phyloP scores from a whole-genome alignment of 345 rosid species.

The Populus tremula region DNA sequence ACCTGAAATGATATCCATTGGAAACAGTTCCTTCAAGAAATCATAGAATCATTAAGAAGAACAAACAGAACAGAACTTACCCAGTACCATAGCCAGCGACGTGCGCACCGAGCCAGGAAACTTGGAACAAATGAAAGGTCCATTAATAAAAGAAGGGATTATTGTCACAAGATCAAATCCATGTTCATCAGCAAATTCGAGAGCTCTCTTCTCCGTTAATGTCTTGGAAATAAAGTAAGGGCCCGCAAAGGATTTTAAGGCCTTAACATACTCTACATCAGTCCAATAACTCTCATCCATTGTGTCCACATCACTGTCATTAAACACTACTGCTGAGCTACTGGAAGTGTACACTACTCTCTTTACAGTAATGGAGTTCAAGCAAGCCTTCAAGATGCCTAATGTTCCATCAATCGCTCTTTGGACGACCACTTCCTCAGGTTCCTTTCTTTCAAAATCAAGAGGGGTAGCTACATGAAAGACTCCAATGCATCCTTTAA shows the following conservation, averaged over 20 bases:
- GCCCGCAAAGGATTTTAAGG: neutral
- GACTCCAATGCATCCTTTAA: conserved; percentile 29
- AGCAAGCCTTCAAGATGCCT: conserved; percentile 53
- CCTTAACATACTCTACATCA: conserved; percentile 17
- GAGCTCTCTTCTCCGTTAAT: no score
- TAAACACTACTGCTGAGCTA: conserved; percentile 5
- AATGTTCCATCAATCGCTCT: conserved; percentile 47
- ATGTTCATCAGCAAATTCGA: no score
- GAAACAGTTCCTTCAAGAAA: neutral
- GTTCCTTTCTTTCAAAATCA: conserved; percentile 30
- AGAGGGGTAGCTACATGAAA: conserved; percentile 28
- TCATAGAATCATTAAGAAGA: neutral
- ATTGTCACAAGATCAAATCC: no score
- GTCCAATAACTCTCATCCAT: conserved; percentile 42
- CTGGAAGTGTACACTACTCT: conserved; percentile 68
- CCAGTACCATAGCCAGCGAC: no score
- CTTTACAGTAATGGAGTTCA: conserved; percentile 50
- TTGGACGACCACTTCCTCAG: conserved; percentile 44
- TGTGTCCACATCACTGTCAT: neutral
- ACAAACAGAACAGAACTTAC: no score
- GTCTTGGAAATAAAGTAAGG: conserved; percentile 29
- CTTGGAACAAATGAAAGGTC: no score
- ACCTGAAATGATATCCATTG: neutral
- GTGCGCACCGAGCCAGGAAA: no score
- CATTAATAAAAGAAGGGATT: no score